Evolutionary conservation across 1,284 basidiomycete genomes (phyloP), one percentile per base, ranked within the genome.

Genomic region (Tetrapyrgos nigripes): DNA sequence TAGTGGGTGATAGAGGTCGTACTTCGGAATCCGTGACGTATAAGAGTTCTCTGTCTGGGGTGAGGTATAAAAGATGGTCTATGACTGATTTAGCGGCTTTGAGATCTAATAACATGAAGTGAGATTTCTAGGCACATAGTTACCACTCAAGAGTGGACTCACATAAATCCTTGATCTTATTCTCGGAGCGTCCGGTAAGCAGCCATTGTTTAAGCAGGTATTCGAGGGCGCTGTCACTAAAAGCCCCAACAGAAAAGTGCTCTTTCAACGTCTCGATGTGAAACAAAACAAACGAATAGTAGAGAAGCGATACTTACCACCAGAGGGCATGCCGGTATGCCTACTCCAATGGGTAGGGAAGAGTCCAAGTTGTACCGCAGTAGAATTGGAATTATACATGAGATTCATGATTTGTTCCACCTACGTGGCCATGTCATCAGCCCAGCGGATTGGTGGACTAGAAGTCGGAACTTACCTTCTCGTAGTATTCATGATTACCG

Each of bases 181-280:
- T 79, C 66, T 92, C 88, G 3, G 81, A 80, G 61, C 82, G 78
- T 17, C 78, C 83, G 4, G 87, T 88, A 21, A 91, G 77, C 4
- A 92, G 73, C 70, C 85, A 90, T 59, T 89, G 85, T 66, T 92
- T 92, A 31, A 92, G 79, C 23, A 90, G 79, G 67, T 93, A 92
- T 69, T 93, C 90, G 59, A 92, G 86, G 3, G 82, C 84, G 64
- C 89, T 92, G 63, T 92, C 89, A 3, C 87, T 86, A 46, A 76
- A 78, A 1, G 81, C 84, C 14, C 89, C 89, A 4, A 89, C 82
- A 1, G 86, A 87, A 23, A 88, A 65, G 64, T 76, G 79, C 21
- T 68, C 83, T 85, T 58, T 3, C 19, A 50, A 21, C 19, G 21
- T 19, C 13, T n/a, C 17, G 37, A 9, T 13, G 23, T 23, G 44